Conservation (phyloP, 805 yeast species). For the Torulaspora indica region DNA sequence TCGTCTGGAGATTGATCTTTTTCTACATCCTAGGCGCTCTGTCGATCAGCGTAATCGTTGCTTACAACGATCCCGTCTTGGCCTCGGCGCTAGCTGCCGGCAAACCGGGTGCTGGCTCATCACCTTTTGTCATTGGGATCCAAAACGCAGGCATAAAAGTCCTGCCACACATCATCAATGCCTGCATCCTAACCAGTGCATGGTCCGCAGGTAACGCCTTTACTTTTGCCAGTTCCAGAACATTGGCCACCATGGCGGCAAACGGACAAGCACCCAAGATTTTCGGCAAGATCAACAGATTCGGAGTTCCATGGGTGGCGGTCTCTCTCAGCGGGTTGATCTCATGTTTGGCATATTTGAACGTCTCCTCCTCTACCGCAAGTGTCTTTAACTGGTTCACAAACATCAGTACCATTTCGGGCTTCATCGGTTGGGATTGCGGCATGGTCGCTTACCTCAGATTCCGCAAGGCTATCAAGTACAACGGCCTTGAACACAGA, state of each 20-base stretch:
- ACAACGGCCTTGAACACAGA: conserved; percentile 50
- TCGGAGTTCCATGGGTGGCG: conserved; percentile 51
- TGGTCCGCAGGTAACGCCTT: conserved; percentile 46
- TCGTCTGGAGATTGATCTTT: conserved; percentile 55
- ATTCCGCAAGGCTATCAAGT: conserved; percentile 59
- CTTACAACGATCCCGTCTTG: conserved; percentile 47
- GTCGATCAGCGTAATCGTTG: conserved; percentile 57
- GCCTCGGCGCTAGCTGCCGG: conserved; percentile 47
- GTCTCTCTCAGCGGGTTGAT: conserved; percentile 23
- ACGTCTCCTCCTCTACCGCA: conserved; percentile 49
- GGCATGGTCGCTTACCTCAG: conserved; percentile 51
- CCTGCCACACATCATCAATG: conserved; percentile 58
- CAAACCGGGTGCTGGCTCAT: conserved; percentile 54
- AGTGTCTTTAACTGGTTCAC: conserved; percentile 60
- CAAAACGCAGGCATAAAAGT: conserved; percentile 57
- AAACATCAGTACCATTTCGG: conserved; percentile 61
- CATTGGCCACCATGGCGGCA: conserved; percentile 41
- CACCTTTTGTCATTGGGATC: conserved; percentile 63
- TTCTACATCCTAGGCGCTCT: conserved; percentile 57
- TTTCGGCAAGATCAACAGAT: conserved; percentile 45
- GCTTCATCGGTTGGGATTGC: conserved; percentile 60
- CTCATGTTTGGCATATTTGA: conserved; percentile 49
- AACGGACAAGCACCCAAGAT: conserved; percentile 50
- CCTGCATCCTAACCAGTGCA: conserved; percentile 56
- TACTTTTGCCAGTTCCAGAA: conserved; percentile 53